Evolutionary conservation across 108 stramenopile genomes (phyloP).

Genomic region (Stephanodiscus minutulus): DNA sequence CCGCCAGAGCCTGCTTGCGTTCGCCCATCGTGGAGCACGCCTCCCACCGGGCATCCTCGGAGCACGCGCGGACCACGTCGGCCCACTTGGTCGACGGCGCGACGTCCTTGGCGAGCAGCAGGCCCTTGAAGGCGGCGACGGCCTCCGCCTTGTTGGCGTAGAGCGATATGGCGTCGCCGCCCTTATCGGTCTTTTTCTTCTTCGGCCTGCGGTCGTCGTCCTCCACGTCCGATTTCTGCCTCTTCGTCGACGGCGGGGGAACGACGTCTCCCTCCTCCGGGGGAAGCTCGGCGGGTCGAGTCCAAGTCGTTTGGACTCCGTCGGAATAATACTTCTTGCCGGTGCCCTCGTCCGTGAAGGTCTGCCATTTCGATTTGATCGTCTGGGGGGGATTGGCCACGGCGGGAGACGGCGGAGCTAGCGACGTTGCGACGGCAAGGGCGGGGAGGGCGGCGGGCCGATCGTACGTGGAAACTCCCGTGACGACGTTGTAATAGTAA

Average conservation of each 20-base stretch:
- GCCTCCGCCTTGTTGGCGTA: conserved; percentile 78
- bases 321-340: conserved; percentile 84
- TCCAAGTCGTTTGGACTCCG: conserved; percentile 81
- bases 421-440: not conserved
- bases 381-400: not conserved
- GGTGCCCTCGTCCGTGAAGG: conserved; percentile 63
- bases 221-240: conserved; percentile 11
- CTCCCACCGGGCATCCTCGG: conserved; percentile 71
- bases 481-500: conserved; percentile 71
- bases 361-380: conserved; percentile 52
- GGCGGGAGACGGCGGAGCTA: not conserved
- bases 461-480: conserved; percentile 60
- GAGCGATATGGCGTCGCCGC: conserved; percentile 12
- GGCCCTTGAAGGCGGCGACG: conserved; percentile 79
- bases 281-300: conserved; percentile 59
- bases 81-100: conserved; percentile 72
- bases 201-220: conserved; percentile 45
- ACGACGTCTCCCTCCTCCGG: conserved; percentile 12
- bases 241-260: conserved; percentile 2
- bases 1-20: conserved; percentile 82
- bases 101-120: conserved; percentile 75
- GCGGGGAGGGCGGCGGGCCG: conserved; percentile 46
- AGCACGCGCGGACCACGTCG: conserved; percentile 69
- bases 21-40: conserved; percentile 72
- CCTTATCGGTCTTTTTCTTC: conserved; percentile 32